phyloP scores from a whole-genome alignment of 2,329 filamentous ascomycete genomes.

The Phoma sp. region DNA sequence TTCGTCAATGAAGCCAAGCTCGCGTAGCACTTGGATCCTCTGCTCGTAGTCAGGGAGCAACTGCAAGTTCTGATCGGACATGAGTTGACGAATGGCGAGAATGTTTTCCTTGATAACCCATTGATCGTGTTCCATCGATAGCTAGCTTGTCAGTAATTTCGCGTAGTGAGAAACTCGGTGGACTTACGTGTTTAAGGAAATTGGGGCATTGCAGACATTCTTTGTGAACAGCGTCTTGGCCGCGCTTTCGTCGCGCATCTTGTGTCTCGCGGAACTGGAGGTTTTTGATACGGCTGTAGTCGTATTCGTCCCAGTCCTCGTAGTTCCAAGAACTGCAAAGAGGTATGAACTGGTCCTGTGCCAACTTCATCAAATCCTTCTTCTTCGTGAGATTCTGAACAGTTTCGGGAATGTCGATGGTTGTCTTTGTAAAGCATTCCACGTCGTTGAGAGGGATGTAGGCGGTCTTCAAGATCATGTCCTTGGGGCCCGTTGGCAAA shows the following conservation, averaged over 20 bases:
- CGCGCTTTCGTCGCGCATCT: conserved; percentile 70
- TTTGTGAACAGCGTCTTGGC: conserved; percentile 66
- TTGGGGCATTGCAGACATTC: conserved; percentile 72
- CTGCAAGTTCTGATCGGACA: conserved; percentile 96
- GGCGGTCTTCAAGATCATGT: conserved; percentile 71
- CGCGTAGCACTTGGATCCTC: conserved; percentile 87
- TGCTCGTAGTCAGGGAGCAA: conserved; percentile 96
- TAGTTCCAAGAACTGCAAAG: conserved; percentile 77
- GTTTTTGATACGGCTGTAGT: conserved; percentile 82
- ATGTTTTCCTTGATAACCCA: conserved; percentile 97
- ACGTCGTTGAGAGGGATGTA: conserved; percentile 78
- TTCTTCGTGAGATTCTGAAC: conserved; percentile 53
- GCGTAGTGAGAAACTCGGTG: neutral
- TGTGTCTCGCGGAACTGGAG: conserved; percentile 80
- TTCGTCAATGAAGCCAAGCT: conserved; percentile 89
- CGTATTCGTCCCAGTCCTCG: conserved; percentile 80
- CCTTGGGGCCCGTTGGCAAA: conserved; percentile 68
- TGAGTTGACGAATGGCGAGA: conserved; percentile 79
- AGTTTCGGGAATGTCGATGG: conserved; percentile 59
- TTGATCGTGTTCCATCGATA: conserved; percentile 94
- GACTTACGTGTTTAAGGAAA: conserved; percentile 85
- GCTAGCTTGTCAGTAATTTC: conserved; percentile 58
- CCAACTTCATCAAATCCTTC: conserved; percentile 62
- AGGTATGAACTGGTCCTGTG: conserved; percentile 71
- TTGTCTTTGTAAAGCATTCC: conserved; percentile 80